Percentiles rank a stretch among this genome's conserved stretches.
These are phyloP conservation scores for Clonostachys solani DNA, from an alignment of 2,329 filamentous ascomycete genomes.

Conservation along the genomic window DNA sequence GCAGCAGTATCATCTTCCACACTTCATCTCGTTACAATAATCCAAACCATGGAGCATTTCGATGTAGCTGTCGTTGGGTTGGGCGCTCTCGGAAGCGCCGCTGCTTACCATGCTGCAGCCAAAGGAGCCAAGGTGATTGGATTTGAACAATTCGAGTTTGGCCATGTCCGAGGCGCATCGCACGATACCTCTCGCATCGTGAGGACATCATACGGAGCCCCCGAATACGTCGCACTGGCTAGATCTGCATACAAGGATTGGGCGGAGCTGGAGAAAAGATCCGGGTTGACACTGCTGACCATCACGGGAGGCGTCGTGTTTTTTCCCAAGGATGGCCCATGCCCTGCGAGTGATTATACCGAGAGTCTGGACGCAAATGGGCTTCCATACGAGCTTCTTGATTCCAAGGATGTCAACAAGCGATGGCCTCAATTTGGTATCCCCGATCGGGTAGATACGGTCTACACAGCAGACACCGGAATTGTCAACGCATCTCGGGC, in stretches of 20 bases:
- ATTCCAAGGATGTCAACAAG: slow-evolving; percentile 4
- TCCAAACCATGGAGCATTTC: background rate
- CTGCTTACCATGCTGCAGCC: slow-evolving; percentile 7
- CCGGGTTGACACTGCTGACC: slow-evolving; percentile 9
- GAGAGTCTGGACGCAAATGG: background rate
- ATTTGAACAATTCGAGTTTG: slow-evolving; percentile 16
- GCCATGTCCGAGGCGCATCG: slow-evolving; percentile 13
- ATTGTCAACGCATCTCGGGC: slow-evolving; percentile 8
- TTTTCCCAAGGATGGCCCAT: slow-evolving; percentile 6
- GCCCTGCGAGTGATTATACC: too few relatives aligned
- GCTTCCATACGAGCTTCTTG: slow-evolving; percentile 11
- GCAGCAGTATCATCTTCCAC: too few relatives aligned
- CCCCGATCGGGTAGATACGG: slow-evolving; percentile 4
- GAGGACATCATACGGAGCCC: slow-evolving; percentile 11
- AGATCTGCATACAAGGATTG: slow-evolving; percentile 14
- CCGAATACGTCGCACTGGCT: slow-evolving; percentile 14
- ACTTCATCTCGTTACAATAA: too few relatives aligned
- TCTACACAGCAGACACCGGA: slow-evolving; percentile 15
- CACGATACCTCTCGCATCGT: slow-evolving; percentile 16
- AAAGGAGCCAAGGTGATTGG: slow-evolving; percentile 13
- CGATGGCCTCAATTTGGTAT: slow-evolving; percentile 14
- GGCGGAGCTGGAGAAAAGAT: slow-evolving; percentile 9
- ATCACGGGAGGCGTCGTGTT: slow-evolving; percentile 15
- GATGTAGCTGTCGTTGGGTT: slow-evolving; percentile 7
- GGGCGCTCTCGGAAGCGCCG: slow-evolving; percentile 8